phyloP scores from a whole-genome alignment of 257 asterid species.

The Solanum ossicruentum region DNA sequence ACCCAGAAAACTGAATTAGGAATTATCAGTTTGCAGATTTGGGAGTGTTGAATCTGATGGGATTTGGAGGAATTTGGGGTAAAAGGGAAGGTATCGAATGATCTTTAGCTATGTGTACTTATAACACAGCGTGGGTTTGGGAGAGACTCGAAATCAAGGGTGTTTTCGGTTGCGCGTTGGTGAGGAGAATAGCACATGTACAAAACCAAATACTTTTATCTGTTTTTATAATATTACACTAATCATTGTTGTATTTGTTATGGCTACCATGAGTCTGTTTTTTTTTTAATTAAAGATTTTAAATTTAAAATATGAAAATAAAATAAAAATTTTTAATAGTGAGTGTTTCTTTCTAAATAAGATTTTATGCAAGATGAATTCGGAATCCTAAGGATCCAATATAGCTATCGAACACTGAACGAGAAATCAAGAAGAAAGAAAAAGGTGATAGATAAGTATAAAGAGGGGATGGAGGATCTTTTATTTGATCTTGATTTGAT shows the following conservation, averaged over 20 bases:
- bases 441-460: too few species aligned
- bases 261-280: too few species aligned
- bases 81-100: slow-evolving; percentile 2
- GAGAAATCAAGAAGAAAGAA: too few species aligned
- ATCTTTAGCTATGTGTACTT: neutral
- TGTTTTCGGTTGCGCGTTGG: neutral
- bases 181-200: neutral
- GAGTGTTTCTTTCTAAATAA: too few species aligned
- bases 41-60: neutral
- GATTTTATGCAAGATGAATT: too few species aligned
- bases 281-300: too few species aligned
- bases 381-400: accelerated
- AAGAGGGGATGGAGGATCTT: too few species aligned
- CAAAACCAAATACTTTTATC: neutral
- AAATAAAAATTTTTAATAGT: too few species aligned
- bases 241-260: too few species aligned
- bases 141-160: slow-evolving; percentile 5
- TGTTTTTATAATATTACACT: neutral
- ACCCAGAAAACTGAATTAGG: slow-evolving; percentile 20
- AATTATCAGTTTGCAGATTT: neutral
- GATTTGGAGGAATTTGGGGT: slow-evolving; percentile 11
- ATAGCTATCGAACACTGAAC: too few species aligned
- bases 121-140: neutral
- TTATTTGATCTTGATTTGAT: too few species aligned
- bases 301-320: too few species aligned